Evolutionary conservation across 257 asterid genomes (phyloP).

Genomic region (Solanum sparsipilum): DNA sequence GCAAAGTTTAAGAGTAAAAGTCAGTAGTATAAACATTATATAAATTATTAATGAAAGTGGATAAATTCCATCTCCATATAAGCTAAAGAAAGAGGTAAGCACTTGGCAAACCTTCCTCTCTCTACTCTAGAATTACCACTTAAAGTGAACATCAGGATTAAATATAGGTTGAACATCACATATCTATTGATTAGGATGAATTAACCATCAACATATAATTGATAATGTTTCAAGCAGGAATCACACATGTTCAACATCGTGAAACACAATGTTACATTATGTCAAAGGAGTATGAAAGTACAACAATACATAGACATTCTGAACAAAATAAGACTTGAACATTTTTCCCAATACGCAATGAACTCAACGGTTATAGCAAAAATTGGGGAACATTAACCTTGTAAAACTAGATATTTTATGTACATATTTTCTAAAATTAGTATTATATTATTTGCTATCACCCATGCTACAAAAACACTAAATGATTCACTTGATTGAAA

Average conservation of each 20-base stretch:
- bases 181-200: not conserved
- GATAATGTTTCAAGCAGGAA: not conserved
- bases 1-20: constrained; percentile 1
- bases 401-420: not conserved
- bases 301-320: not conserved
- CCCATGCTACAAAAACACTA: not conserved
- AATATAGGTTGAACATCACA: not conserved
- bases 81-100: not conserved
- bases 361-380: not conserved
- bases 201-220: not conserved
- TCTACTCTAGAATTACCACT: not conserved
- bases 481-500: not conserved
- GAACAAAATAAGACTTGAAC: not conserved
- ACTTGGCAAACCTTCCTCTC: not conserved
- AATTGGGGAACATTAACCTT: not conserved
- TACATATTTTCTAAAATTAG: too few relatives aligned
- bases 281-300: not conserved
- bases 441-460: too few relatives aligned
- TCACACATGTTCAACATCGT: not conserved
- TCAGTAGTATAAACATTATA: not conserved
- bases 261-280: not conserved
- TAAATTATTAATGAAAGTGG: not conserved
- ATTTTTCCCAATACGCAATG: not conserved
- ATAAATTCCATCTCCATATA: not conserved
- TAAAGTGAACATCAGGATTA: not conserved